Evolutionary conservation across 805 yeast genomes (phyloP), one percentile per base, ranked within the genome.

Genomic region (Tetrapisispora pingtungensis): DNA sequence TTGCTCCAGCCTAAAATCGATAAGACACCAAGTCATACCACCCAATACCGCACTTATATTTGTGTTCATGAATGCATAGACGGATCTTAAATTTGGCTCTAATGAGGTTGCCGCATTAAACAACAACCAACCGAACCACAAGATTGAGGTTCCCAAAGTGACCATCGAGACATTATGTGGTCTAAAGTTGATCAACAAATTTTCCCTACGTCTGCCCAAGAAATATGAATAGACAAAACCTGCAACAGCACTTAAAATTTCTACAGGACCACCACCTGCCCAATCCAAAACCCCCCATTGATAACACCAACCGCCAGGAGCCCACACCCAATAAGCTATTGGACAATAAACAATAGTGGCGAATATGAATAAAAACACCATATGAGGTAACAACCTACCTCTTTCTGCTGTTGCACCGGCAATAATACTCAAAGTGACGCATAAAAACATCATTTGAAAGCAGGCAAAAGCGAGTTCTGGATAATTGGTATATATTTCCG

Each of bases 241-340:
- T 31, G 87, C 84, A 20, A 88, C 83, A 48, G 97, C 97, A 20
- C 94, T 81, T 27, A 85, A 73, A 45, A 93, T 86, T 63, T 90
- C 97, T 24, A 90, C 96, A 0, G 97, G 95, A 0, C 97, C 97
- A 45, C 97, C 97, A 27, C 98, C 98, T 20, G 98, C 98, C 64
- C 85, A 90, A 62, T 90, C 98, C 42, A 90, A 70, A 1, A 81
- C 97, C 6, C 95, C 96, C 80, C 95, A 90, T 54, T 78, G 72
- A 52, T 73, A 74, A 32, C 96, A 96, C 97, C 97, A 90, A 33
- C 98, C 97, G 38, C 80, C 81, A 1, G 84, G 59, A 45, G 87
- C 83, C 97, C 97, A 90, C 44, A 85, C 79, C 97, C 97, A 89
- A 66, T 80, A 86, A 6, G 90, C 90, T n/a, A 90, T 75, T 0